phyloP scores from a whole-genome alignment of 345 rosid species.

The Eucalyptus sp. region DNA sequence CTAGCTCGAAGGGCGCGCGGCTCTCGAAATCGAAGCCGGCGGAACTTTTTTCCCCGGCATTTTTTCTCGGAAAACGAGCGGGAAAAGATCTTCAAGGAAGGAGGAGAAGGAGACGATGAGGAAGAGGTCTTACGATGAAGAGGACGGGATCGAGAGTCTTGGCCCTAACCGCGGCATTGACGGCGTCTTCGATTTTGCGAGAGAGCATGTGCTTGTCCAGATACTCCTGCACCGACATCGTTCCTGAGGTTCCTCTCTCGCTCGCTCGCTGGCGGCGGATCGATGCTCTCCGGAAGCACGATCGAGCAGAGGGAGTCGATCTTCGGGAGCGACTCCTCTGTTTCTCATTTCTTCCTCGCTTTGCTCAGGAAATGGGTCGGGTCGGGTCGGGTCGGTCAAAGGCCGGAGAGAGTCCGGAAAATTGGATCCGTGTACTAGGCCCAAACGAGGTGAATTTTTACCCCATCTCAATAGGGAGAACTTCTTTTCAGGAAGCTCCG shows the following conservation, averaged over 20 bases:
- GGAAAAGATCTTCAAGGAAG: background rate
- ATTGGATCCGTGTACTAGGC: background rate
- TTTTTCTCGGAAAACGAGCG: background rate
- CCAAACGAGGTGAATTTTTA: background rate
- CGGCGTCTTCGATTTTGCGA: conserved; percentile 97
- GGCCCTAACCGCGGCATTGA: conserved; percentile 95
- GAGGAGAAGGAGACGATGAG: background rate
- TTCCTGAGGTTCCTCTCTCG: background rate
- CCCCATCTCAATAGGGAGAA: background rate
- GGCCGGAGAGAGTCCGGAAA: background rate
- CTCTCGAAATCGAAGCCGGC: background rate
- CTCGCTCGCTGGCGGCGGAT: background rate
- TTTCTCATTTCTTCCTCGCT: background rate
- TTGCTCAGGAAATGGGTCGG: background rate
- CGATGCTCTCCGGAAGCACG: background rate
- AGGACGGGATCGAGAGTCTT: conserved; percentile 92
- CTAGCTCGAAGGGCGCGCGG: background rate
- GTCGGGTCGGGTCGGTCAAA: background rate
- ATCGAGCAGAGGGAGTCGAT: background rate
- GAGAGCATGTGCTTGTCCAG: conserved; percentile 86
- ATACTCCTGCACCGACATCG: conserved; percentile 94
- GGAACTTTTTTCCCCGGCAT: background rate
- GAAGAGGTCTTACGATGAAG: conserved; percentile 54
- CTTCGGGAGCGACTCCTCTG: background rate
- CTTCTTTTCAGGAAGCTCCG: background rate